Evolutionary conservation across 257 asterid genomes (phyloP), one percentile per base, ranked within the genome.

Genomic region (Solanum ossicruentum): DNA sequence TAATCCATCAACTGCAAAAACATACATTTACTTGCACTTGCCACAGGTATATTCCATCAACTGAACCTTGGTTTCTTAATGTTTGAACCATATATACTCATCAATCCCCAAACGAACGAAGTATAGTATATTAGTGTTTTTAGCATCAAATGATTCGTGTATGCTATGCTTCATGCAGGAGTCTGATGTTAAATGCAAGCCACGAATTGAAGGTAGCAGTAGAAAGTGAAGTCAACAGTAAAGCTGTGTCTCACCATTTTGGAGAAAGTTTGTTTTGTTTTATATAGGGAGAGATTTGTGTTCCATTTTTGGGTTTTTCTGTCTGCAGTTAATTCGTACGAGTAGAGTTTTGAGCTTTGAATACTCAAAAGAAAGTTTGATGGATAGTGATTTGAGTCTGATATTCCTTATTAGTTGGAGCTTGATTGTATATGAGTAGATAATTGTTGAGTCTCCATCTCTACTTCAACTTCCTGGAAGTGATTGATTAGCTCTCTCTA

Each of bases 131-230:
- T 39, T 23, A 49, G 49, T 57, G 69, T 67, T 86, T 65, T 39
- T 63, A 55, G 73, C 69, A 21, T 45, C 82, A 36, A 9, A 39
- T 45, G 69, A 36, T 51, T 85, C 47, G 20, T 9, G 63, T 41
- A 71, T 72, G 39, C 39, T 36, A 36, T 82, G 70, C 43, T 73
- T 20, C 75, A 70, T 75, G 85, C 94, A 96, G 99, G 99, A 96
- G 85, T 73, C 84, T 28, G 99, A 96, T 87, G 98, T 96, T 72
- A 95, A 96, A 90, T 92, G 94, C 85, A 96, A 96, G 88, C 98
- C 99, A 69, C 92, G 98, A 79, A 47, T 88, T 52, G 93, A 88
- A 70, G 57, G 90, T 26, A 83, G 92, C 11, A 87, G 94, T 63
- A 91, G 98, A 89, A 96, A 89, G 90, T 96, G 93, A 96, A 83